phyloP scores from a whole-genome alignment of 148 eudicot species.

The Rhododendron williamsianum region DNA sequence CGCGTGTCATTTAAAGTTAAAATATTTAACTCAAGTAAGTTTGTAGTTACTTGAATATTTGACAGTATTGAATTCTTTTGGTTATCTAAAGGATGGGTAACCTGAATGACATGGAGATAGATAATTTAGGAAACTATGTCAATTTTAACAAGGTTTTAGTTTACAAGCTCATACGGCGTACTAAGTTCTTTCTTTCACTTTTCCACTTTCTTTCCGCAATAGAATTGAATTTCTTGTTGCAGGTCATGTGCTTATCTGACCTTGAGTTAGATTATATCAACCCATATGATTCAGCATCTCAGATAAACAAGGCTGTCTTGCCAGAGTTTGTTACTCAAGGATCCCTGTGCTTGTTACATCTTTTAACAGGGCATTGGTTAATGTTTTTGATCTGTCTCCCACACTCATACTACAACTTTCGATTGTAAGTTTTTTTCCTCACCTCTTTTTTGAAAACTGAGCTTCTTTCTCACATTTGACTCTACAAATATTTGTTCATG shows the following conservation, averaged over 20 bases:
- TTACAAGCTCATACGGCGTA: background rate
- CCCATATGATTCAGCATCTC: conserved; percentile 44
- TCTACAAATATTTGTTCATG: background rate
- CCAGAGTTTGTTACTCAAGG: conserved; percentile 44
- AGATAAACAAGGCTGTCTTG: conserved; percentile 32
- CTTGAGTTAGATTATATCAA: conserved; percentile 46
- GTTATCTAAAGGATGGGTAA: background rate
- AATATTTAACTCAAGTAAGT: background rate
- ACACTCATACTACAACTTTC: conserved; percentile 29
- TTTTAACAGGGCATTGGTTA: conserved; percentile 41
- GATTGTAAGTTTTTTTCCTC: conserved; percentile 29
- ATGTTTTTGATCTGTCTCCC: conserved; percentile 44
- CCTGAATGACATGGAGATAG: background rate
- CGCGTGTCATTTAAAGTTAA: background rate
- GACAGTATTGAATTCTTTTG: background rate
- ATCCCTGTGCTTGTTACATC: conserved; percentile 44
- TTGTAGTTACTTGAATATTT: background rate
- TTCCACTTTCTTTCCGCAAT: background rate
- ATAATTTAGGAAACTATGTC: background rate
- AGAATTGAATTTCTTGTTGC: conserved; percentile 14
- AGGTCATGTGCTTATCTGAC: conserved; percentile 51
- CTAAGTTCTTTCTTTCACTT: background rate
- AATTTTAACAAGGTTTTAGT: background rate
- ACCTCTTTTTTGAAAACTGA: background rate
- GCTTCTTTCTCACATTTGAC: background rate